A percentile compares a stretch with the other conserved stretches of the same genome.
phyloP scores from a whole-genome alignment of 345 rosid species.

The Cochlearia excelsa region DNA sequence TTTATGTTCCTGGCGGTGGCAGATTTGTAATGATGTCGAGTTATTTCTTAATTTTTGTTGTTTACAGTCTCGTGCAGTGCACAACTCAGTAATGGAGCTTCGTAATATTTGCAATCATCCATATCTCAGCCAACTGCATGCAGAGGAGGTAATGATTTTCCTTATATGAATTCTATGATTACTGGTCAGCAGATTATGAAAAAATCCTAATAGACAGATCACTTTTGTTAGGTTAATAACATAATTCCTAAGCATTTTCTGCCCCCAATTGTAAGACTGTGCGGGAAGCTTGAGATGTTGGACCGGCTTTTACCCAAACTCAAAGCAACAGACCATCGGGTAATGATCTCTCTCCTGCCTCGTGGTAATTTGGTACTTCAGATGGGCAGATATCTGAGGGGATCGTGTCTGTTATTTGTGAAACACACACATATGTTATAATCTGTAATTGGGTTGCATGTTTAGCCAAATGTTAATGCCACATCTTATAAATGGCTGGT shows the following conservation, averaged over 20 bases:
- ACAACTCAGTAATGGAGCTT: conserved; percentile 95
- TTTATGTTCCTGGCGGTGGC: conserved; percentile 1
- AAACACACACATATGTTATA: too few species aligned
- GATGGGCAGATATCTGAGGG: background rate
- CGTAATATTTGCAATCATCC: conserved; percentile 96
- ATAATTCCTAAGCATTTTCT: conserved; percentile 66
- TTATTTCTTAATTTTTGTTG: conserved; percentile 37
- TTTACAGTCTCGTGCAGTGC: conserved; percentile 77
- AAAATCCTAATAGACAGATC: background rate
- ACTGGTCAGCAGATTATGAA: conserved; percentile 1
- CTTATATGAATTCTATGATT: conserved; percentile 1
- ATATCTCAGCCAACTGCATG: conserved; percentile 69
- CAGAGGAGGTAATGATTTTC: conserved; percentile 80
- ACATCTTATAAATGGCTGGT: conserved; percentile 11
- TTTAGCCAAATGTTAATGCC: background rate
- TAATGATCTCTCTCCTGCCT: conserved; percentile 29
- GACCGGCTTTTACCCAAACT: conserved; percentile 79
- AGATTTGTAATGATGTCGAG: conserved; percentile 15
- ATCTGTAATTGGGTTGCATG: background rate
- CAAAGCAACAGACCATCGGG: conserved; percentile 88
- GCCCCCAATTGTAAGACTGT: conserved; percentile 70
- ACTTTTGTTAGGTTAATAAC: conserved; percentile 53
- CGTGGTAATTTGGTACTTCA: background rate
- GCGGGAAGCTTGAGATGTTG: conserved; percentile 93
- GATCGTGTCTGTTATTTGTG: background rate